Evolutionary conservation across 495 filamentous ascomycete genomes (phyloP), one percentile per base, ranked within the genome.

Genomic region (Neurospora africana): DNA sequence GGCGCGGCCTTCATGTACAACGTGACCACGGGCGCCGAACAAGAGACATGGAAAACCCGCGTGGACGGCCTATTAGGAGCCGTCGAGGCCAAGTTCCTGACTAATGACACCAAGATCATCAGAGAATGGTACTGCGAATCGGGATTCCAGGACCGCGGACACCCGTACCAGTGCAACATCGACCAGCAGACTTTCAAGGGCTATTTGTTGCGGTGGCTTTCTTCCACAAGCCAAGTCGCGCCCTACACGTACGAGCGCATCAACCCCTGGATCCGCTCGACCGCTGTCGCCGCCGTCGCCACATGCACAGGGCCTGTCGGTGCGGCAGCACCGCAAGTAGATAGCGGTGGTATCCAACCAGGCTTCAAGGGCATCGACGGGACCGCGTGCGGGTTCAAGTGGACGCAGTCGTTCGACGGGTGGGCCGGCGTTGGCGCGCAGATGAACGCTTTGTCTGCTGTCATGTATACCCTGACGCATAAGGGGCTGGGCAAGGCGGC

Each of bases 1-100:
- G 93, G 93, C 15, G 87, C 90, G 6, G 91, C 91, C 21, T 87
- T 89, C 76, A 93, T 95, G 91, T 92, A 90, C 83, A 93, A 94
- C 77, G 77, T 88, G 72, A 89, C 88, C 30, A 73, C 77, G 38
- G 75, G 78, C 81, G 84, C 86, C 79, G 69, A 82, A 77, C 81
- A 81, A 9, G 23, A 69, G 5, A 15, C 68, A 65, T 93, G 91
- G 91, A 86, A 85, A 72, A 75, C 81, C 3, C 86, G 85, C 41
- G 80, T 89, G 10, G 80, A 87, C 21, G 87, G 88, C 15, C 79
- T 92, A 38, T 76, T 91, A n/a, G 79, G 82, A 2, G 82, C 81
- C 15, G 86, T 87, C 2, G 77, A 77, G 33, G 81, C 86, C 35
- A 88, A 87, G 75, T 93, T 92, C 77, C 83, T 82, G 76, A 78